Base-by-base conservation (phyloP, 768 basidiomycete genomes). In the Russula emetica region DNA sequence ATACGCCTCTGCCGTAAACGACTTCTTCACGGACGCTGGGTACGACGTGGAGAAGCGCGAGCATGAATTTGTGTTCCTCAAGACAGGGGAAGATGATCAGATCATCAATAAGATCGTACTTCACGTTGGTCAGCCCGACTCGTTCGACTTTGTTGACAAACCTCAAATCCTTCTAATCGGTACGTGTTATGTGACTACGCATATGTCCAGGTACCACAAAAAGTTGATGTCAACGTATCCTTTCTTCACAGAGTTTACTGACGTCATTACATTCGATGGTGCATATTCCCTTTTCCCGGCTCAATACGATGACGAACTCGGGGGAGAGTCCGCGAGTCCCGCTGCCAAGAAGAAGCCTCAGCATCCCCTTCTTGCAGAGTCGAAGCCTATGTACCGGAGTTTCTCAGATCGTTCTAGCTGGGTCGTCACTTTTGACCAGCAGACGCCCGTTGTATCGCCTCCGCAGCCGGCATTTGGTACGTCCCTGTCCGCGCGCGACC, bases 341-440 rank as follows among this genome's bases (percentile, higher is more conserved):
- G 24, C 40, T 16, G 32, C 51, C 26, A 38, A 38, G 28, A 16
- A 16, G 38, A n/a, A 22, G 2, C 42, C 9, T 44, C 44, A 3
- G 9, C 11, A 28, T 28, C 26, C 13, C 11, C 18, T 32, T 2
- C 24, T 14, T 2, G 49, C 14, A 13, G 16, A 50, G 49, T 42
- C 24, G 42, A 26, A n/a, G 16, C 16, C 14, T 9, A 32, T n/a
- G 18, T 55, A 14, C 13, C 63, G 58, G 28, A 60, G 63, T 11
- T 64, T 64, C 36, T 64, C 58, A 30, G 63, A 64, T 53, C 53
- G 58, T 16, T 47, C 58, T 5, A 64, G 63, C 53, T 64, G 63
- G 63, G 63, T 64, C 45, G 58, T 64, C 28, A 54, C 63, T 8
- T 64, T 64, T 38, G 63, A 64, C 2, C 32, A 40, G 53, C 32